Evolutionary conservation across 1,284 basidiomycete genomes (phyloP), one percentile per base, ranked within the genome.

Genomic region (Phellinidium pouzarii): DNA sequence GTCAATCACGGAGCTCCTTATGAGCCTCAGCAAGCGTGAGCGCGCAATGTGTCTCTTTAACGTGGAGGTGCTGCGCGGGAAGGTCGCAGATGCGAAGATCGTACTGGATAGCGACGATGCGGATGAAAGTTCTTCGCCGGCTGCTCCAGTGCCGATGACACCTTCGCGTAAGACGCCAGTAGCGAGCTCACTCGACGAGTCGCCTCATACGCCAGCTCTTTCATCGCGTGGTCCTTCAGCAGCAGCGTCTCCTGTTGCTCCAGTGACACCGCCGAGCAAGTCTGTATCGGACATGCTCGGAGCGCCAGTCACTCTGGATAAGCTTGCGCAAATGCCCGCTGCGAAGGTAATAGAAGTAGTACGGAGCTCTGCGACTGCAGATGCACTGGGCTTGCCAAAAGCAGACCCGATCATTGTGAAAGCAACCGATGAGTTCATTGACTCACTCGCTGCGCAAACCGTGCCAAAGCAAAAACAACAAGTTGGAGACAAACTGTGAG

Each of bases 11-110:
- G 88, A 89, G 46, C 72, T 94, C 49, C 70, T 94, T 31, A 87
- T 91, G 78, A 83, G 82, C 58, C 73, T 95, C 22, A 84, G 87
- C 2, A 94, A 92, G 68, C 82, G 88, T 59, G 92, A 95, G 60
- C 80, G 91, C 2, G 91, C 90, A 0, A 77, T 94, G 79, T 92
- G 89, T 67, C 72, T 94, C 40, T 94, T 94, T 75, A 94, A 92
- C 60, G 74, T 76, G 7, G 90, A 94, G 59, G 78, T 90, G 36
- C 73, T 94, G 29, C 77, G 81, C 50, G 73, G 72, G 20, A 94
- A 94, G 68, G 74, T 94, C 11, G 78, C 78, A 1, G 91, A 92
- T 60, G 92, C 92, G 7, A 87, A 84, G 69, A 73, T 80, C 60
- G 86, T 94, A 14, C 68, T 91, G 49, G 86, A 89, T 37, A 84